phyloP scores from a whole-genome alignment of 169 alveolate species.

The Eimeria acervulina region DNA sequence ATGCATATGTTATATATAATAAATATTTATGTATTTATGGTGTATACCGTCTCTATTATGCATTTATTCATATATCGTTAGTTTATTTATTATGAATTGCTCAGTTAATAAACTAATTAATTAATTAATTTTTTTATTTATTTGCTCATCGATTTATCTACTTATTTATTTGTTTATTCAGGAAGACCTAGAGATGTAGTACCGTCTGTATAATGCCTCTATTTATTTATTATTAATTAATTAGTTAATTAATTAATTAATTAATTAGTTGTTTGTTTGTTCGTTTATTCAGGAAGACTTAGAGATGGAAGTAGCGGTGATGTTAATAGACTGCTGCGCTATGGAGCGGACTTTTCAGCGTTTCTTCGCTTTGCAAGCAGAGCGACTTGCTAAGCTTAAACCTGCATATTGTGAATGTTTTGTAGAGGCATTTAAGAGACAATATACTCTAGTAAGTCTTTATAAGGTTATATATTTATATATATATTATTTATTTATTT shows the following conservation, averaged over 20 bases:
- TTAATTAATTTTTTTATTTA: not conserved
- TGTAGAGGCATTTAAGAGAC: conserved; percentile 92
- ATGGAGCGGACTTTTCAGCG: conserved; percentile 98
- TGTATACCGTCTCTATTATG: no score
- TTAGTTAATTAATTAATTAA: not conserved
- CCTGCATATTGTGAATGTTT: conserved; percentile 95
- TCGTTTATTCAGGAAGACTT: conserved; percentile 10
- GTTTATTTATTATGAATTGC: not conserved
- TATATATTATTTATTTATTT: no score
- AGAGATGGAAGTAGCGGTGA: conserved; percentile 95
- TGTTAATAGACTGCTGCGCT: conserved; percentile 99
- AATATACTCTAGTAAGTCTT: conserved; percentile 88
- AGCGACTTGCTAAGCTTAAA: conserved; percentile 96
- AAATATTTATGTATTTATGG: no score
- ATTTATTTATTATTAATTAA: not conserved
- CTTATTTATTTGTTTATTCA: no score
- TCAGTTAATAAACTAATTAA: not conserved
- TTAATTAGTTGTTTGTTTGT: not conserved
- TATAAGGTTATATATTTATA: no score
- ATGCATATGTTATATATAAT: no score
- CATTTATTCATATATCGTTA: no score
- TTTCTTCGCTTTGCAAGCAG: conserved; percentile 91
- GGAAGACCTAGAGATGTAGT: no score
- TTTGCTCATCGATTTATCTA: not conserved
- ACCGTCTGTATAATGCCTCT: no score